These are phyloP conservation scores for Hericium erinaceus DNA, from an alignment of 768 basidiomycete species.

Conservation along the genomic window DNA sequence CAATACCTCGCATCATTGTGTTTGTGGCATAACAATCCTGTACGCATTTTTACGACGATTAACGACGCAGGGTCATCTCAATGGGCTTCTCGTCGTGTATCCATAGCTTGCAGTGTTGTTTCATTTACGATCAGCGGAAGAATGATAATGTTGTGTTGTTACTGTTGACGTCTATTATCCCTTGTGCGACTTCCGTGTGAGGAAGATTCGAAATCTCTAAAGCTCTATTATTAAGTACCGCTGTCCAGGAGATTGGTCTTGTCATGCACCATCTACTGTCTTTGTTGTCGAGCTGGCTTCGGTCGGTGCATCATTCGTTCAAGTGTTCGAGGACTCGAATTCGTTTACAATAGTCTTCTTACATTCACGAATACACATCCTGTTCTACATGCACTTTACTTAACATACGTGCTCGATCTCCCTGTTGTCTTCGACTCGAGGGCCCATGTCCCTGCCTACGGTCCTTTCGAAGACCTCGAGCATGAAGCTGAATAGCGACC, in stretches of 20 bases:
- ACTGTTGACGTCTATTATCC: constrained; percentile 14
- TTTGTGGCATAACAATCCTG: constrained; percentile 22
- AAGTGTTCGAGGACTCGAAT: no score
- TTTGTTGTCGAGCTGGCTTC: no score
- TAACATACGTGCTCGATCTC: constrained; percentile 75
- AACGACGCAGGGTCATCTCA: constrained; percentile 18
- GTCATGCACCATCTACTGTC: no score
- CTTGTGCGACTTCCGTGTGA: not conserved
- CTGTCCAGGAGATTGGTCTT: not conserved
- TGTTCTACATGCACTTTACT: not conserved
- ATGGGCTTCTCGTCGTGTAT: constrained; percentile 21
- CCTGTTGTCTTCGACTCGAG: constrained; percentile 34
- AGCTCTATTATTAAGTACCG: not conserved
- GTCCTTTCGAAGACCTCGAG: constrained; percentile 91
- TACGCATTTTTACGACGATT: constrained; percentile 24
- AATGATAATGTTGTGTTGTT: constrained; percentile 23
- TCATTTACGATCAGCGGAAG: constrained; percentile 16
- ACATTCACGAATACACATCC: no score
- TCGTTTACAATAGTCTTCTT: no score
- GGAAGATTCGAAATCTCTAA: not conserved
- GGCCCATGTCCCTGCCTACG: constrained; percentile 77
- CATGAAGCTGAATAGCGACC: constrained; percentile 75
- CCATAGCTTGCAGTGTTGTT: constrained; percentile 19
- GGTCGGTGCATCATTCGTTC: no score
- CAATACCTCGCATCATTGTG: constrained; percentile 23